phyloP scores from a whole-genome alignment of 805 yeast species.

The Spathaspora hagerdaliae region DNA sequence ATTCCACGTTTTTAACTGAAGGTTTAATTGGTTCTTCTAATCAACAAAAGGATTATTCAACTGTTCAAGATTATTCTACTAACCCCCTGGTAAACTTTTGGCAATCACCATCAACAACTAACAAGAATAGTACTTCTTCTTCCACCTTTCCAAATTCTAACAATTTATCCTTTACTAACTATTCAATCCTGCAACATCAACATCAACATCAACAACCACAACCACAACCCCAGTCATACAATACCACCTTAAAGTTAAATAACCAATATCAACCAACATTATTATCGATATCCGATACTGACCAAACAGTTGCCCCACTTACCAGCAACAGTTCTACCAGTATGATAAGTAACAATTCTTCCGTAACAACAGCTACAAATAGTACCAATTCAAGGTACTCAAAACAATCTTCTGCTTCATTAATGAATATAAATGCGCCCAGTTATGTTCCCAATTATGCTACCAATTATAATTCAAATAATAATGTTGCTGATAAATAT shows the following conservation, averaged over 20 bases:
- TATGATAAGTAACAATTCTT: background rate
- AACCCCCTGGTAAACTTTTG: constrained; percentile 11
- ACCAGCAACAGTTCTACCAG: background rate
- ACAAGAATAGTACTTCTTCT: background rate
- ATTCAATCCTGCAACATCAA: background rate
- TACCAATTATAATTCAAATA: constrained; percentile 2
- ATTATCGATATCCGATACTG: too few relatives aligned
- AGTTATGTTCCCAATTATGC: constrained; percentile 23
- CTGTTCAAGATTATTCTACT: background rate
- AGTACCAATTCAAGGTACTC: background rate
- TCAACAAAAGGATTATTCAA: background rate
- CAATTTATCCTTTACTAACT: constrained; percentile 1
- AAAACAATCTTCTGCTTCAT: constrained; percentile 3
- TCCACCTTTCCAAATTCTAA: background rate
- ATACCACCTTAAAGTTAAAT: background rate
- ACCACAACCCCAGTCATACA: background rate
- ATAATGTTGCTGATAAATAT: background rate
- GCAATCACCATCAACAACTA: constrained; percentile 4
- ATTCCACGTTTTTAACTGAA: constrained; percentile 1
- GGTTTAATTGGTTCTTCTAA: background rate
- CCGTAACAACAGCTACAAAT: background rate
- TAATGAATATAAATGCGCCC: constrained; percentile 27
- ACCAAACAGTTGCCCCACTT: background rate
- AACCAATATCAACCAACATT: background rate
- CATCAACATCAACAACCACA: background rate